Percentiles rank a stretch among this genome's conserved stretches.
phyloP scores from a whole-genome alignment of 2,329 filamentous ascomycete species.

The Verticillium nonalfalfae region DNA sequence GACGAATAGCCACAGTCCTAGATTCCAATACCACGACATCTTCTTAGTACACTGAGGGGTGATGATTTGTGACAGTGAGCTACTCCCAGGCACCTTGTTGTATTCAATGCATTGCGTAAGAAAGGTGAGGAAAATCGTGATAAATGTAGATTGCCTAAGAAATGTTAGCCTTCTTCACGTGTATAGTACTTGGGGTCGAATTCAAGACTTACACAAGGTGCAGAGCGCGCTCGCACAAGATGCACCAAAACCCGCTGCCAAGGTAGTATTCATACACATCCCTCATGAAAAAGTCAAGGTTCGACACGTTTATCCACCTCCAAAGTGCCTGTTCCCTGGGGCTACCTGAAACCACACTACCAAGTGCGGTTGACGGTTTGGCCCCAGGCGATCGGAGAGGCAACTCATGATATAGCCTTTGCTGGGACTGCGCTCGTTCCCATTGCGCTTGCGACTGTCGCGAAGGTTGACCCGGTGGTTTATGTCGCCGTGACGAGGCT shows the following conservation, averaged over 20 bases:
- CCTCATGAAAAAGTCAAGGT: conserved; percentile 80
- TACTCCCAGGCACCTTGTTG: conserved; percentile 61
- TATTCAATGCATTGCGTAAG: conserved; percentile 85
- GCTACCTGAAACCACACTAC: conserved; percentile 22
- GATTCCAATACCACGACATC: conserved; percentile 71
- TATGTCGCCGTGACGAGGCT: conserved; percentile 12
- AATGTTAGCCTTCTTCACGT: not conserved
- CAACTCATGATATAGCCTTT: conserved; percentile 39
- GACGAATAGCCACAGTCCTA: conserved; percentile 76
- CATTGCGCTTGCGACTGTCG: conserved; percentile 43
- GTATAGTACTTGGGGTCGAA: not conserved
- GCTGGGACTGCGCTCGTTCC: conserved; percentile 47
- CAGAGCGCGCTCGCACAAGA: conserved; percentile 64
- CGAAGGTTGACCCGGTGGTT: conserved; percentile 34
- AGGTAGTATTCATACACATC: conserved; percentile 83
- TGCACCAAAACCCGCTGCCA: conserved; percentile 79
- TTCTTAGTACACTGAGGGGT: conserved; percentile 68
- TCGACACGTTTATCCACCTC: conserved; percentile 87
- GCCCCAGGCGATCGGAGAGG: conserved; percentile 13
- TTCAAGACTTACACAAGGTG: conserved; percentile 60
- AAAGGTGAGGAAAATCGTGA: conserved; percentile 77
- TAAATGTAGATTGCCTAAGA: conserved; percentile 68
- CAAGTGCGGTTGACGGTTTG: conserved; percentile 20
- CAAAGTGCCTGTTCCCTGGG: conserved; percentile 75
- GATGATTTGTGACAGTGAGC: conserved; percentile 43